Evolutionary conservation across 345 rosid species (phyloP), one percentile per base, ranked within the genome.

Genomic region (Firmiana major): DNA sequence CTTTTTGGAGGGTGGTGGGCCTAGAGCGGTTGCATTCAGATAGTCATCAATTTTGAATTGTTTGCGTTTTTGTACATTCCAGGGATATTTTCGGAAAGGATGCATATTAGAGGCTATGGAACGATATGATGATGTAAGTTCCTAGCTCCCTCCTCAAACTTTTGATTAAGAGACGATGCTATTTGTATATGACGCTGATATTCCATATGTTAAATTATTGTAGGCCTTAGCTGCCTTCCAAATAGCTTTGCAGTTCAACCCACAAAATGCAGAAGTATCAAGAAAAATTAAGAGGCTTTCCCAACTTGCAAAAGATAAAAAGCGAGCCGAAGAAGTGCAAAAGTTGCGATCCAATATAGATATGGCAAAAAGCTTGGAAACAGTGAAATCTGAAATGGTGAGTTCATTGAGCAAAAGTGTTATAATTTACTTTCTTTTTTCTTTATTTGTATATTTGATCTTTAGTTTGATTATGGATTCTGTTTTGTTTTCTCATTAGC

Each of bases 41-140:
- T 58, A 63, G 19, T 24, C 71, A 17, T 66, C 22, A 54, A 53
- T 73, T 40, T 74, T 21, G 0, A 12, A 34, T 51, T 24, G 11
- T 66, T 15, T 53, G 24, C 76, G 26, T 59, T 64, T 73, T 83
- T 75, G 72, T 73, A 75, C 49, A 67, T 76, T 71, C 16, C 81
- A 96, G 99, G 97, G 98, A 7, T 90, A 96, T 87, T 96, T 96
- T 86, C 89, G 98, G 79, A 96, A 92, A 89, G 99, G 98, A 19
- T 96, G 93, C 82, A 86, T 93, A 70, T 86, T 96, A 75, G 99
- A 96, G 85, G 94, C 97, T 75, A 93, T 96, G 99, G 98, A 91
- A 75, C 90, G 75, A 78, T 93, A 92, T 72, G 94, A 93, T 64
- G 93, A 95, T 77, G 98, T 95, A 85, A 80, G 77, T 38, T 28